A percentile compares a stretch with the other conserved stretches of the same genome.
Conservation (phyloP, 768 basidiomycete species). For the Tubosaeta sp. region DNA sequence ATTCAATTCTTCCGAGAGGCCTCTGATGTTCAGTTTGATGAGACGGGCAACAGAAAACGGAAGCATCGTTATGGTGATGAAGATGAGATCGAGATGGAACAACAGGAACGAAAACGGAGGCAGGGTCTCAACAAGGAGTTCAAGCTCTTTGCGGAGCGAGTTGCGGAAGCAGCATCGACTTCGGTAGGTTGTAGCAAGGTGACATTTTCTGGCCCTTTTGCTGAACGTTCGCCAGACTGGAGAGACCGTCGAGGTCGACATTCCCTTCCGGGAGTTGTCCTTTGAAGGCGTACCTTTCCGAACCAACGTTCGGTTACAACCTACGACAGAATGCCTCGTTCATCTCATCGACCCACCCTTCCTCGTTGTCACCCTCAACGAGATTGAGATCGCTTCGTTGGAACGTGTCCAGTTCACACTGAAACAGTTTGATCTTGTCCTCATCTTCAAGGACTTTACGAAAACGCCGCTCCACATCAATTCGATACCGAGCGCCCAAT, state of each 20-base stretch:
- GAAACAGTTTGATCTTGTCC: slow-evolving; percentile 96
- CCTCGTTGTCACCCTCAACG: slow-evolving; percentile 88
- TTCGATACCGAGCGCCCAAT: slow-evolving; percentile 82
- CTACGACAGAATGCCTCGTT: slow-evolving; percentile 94
- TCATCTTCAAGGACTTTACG: slow-evolving; percentile 95
- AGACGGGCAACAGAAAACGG: slow-evolving; percentile 97
- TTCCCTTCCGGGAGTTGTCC: slow-evolving; percentile 95
- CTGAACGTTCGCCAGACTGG: slow-evolving; percentile 49
- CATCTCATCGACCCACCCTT: slow-evolving; percentile 95
- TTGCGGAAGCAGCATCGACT: slow-evolving; percentile 75
- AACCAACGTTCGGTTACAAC: slow-evolving; percentile 90
- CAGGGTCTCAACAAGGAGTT: slow-evolving; percentile 92
- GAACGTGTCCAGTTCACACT: slow-evolving; percentile 96
- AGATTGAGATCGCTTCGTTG: slow-evolving; percentile 94
- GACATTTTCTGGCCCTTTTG: neutral
- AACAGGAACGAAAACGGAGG: slow-evolving; percentile 89
- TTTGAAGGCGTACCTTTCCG: slow-evolving; percentile 97
- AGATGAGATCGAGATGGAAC: slow-evolving; percentile 98
- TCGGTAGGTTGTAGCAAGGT: slow-evolving; percentile 50
- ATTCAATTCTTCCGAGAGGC: slow-evolving; percentile 98
- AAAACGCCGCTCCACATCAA: slow-evolving; percentile 93
- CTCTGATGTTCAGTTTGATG: slow-evolving; percentile 95
- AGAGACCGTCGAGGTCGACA: slow-evolving; percentile 87
- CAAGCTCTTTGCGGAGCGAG: slow-evolving; percentile 87
- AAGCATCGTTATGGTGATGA: slow-evolving; percentile 97